Base-by-base conservation (phyloP, 768 basidiomycete genomes). In the Tricholoma saponaceum region DNA sequence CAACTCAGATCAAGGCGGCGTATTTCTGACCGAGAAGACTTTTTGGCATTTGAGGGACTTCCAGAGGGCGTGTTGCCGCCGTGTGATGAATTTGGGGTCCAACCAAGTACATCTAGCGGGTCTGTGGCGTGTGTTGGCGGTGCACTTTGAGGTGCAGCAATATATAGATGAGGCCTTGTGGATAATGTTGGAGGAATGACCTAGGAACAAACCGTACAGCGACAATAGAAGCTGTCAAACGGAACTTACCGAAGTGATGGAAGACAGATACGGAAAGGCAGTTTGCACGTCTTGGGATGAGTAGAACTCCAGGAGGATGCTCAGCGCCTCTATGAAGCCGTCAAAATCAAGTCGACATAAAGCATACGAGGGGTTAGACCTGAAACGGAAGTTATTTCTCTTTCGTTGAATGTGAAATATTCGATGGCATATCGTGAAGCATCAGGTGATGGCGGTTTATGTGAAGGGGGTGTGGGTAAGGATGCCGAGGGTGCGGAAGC, bases 401-500 rank as follows among this genome's bases (percentile, higher is more conserved):
- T 64, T 57, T 86, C 83, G 54, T 74, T 79, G 58, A 92, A 80
- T 12, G 79, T 78, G 65, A 87, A 89, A 65, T 84, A 77, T 60
- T 89, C 85, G 44, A 90, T 73, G 8, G 82, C 86, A 65, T 84
- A 83, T 58, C 88, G 79, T 39, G 83, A 80, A 18, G 83, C 82
- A 64, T 89, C 86, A 51, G 89, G 87, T 35, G 86, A 88, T 35
- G 83, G 76, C 16, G 87, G 82, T 62, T 90, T 86, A 64, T 90
- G 83, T 22, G 89, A 85, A 22, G 90, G 90, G 32, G 90, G 90
- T 5, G 89, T 92, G 51, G 88, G 90, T 60, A 92, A 78, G 20
- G 89, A 89, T 46, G 87, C 80, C 14, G 88, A 85, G 22, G 90
- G 87, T 2, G 88, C 81, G 37, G 86, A 79, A 25, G 79, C 79